Evolutionary conservation across 306 rosid genomes (phyloP).

Genomic region (Cicer bijugum): DNA sequence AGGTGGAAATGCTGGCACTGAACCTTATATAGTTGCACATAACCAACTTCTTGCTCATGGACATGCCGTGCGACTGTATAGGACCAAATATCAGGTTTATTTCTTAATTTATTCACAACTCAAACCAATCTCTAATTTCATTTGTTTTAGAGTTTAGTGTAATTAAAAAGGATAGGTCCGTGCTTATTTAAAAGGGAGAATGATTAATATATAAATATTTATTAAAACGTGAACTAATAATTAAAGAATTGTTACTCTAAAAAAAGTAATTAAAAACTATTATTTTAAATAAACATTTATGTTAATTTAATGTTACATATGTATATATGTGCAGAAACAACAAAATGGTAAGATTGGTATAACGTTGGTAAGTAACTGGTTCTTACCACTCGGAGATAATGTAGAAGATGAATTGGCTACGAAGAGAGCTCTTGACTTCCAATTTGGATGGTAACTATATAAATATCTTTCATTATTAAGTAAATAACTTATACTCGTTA

Average conservation of each 20-base stretch:
- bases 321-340: constrained; percentile 21
- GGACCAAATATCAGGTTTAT: constrained; percentile 51
- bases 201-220: no score
- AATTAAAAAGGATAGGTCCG: no score
- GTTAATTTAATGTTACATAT: no score
- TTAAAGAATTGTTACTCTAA: no score
- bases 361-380: constrained; percentile 48
- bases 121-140: no score
- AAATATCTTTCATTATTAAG: no score
- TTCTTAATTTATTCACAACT: no score
- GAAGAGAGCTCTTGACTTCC: constrained; percentile 51
- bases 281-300: no score
- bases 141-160: background rate
- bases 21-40: constrained; percentile 58
- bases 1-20: constrained; percentile 50
- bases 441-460: constrained; percentile 45
- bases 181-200: no score
- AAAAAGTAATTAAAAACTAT: no score
- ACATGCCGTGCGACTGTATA: constrained; percentile 47
- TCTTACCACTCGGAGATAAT: constrained; percentile 44
- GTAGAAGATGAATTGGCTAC: constrained; percentile 49
- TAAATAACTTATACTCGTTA: no score
- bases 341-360: constrained; percentile 69
- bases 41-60: constrained; percentile 62
- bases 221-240: no score